phyloP scores from a whole-genome alignment of 169 alveolate genomes.

The Cryptosporidium meleagridis region DNA sequence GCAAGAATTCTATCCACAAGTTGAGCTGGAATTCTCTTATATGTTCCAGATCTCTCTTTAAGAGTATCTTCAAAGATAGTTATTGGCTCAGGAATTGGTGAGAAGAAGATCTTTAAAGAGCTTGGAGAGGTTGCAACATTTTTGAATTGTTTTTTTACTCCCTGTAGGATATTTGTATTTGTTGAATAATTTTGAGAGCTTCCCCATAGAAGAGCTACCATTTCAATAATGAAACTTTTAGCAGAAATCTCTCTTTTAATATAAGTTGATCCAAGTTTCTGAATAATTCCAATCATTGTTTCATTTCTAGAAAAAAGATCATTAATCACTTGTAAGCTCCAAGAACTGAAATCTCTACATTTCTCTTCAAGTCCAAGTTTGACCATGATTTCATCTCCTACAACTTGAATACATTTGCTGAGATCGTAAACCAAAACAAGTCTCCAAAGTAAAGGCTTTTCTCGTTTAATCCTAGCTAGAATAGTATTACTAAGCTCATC shows the following conservation, averaged over 20 bases:
- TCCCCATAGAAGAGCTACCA: constrained; percentile 35
- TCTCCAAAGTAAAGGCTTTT: constrained; percentile 50
- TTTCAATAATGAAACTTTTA: constrained; percentile 6
- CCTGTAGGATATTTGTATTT: background rate
- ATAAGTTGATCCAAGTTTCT: constrained; percentile 33
- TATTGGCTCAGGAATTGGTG: constrained; percentile 61
- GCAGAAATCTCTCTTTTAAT: constrained; percentile 39
- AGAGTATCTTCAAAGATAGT: constrained; percentile 30
- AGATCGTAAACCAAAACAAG: constrained; percentile 18
- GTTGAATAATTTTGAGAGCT: constrained; percentile 4
- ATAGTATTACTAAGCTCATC: constrained; percentile 49
- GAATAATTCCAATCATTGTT: background rate
- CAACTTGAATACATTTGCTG: constrained; percentile 10
- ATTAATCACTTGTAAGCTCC: constrained; percentile 36
- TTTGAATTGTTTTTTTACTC: constrained; percentile 23
- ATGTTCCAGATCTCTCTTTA: constrained; percentile 7
- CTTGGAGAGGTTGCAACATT: constrained; percentile 36
- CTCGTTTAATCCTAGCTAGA: constrained; percentile 1
- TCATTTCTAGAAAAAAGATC: background rate
- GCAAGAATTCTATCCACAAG: constrained; percentile 24
- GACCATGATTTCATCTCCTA: constrained; percentile 20
- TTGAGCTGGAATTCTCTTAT: constrained; percentile 41
- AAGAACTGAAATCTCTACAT: constrained; percentile 40
- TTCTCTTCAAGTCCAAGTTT: constrained; percentile 53
- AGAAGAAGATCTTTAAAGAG: constrained; percentile 18